Percentiles rank a stretch among this genome's conserved stretches.
These are phyloP conservation scores for Polytrichum commune DNA, from an alignment of 225 moss, liverwort and hornwort species.

Conservation along the genomic window DNA sequence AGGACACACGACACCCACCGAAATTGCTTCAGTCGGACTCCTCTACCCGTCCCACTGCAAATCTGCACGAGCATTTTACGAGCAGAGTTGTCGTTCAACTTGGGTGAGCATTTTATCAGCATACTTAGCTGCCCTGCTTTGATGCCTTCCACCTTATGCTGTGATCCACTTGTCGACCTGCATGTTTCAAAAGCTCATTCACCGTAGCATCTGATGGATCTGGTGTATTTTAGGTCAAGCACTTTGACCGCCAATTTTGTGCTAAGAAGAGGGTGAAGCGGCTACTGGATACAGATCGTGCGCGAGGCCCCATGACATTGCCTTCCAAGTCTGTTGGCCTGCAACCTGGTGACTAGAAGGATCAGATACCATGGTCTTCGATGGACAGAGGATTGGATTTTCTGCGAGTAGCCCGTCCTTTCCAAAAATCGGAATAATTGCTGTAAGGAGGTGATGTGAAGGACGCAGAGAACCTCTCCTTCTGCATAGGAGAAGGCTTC, in stretches of 20 bases:
- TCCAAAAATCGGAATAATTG: no score
- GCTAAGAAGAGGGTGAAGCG: constrained; percentile 63
- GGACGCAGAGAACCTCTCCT: no score
- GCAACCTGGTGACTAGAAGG: constrained; percentile 33
- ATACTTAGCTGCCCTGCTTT: no score
- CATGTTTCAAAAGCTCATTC: not conserved
- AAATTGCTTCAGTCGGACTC: constrained; percentile 77
- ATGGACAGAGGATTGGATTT: no score
- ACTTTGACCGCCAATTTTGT: constrained; percentile 79
- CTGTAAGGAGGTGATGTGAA: no score
- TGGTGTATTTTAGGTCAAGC: constrained; percentile 58
- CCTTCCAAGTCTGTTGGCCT: constrained; percentile 49
- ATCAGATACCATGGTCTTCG: no score
- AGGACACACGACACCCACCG: constrained; percentile 71
- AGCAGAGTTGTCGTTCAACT: constrained; percentile 66
- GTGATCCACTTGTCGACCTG: not conserved
- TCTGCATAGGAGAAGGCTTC: no score
- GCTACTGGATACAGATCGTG: constrained; percentile 55
- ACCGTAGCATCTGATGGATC: not conserved
- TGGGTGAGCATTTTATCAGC: constrained; percentile 45
- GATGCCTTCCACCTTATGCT: not conserved
- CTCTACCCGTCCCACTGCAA: constrained; percentile 80
- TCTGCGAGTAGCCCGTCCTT: no score
- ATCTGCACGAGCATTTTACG: constrained; percentile 57
- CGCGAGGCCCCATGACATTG: constrained; percentile 47